Percentiles rank a stretch among this genome's conserved stretches.
phyloP scores from a whole-genome alignment of 2,329 filamentous ascomycete genomes.

The Xylariomycetidae sp. region DNA sequence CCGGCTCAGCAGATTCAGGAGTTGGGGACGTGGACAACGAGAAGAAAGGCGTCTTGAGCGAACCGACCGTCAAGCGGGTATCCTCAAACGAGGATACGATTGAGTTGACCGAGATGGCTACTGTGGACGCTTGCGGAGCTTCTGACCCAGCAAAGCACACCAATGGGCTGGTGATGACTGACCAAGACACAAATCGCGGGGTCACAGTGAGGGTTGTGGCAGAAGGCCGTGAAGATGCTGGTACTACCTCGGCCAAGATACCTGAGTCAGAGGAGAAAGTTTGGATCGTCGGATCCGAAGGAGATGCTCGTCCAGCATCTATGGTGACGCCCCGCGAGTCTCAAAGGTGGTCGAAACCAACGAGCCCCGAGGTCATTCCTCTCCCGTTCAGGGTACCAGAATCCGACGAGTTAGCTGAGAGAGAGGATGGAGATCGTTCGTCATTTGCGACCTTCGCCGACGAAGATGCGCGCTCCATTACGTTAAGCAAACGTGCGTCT shows the following conservation, averaged over 20 bases:
- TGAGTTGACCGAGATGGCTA: slow-evolving; percentile 50
- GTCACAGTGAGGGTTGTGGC: slow-evolving; percentile 50
- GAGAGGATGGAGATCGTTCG: slow-evolving; percentile 51
- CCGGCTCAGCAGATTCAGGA: slow-evolving; percentile 44
- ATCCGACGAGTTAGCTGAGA: slow-evolving; percentile 19
- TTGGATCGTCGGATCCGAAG: slow-evolving; percentile 26
- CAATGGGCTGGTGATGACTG: slow-evolving; percentile 36
- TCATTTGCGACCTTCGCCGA: slow-evolving; percentile 69
- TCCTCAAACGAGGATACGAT: slow-evolving; percentile 40
- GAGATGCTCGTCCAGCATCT: slow-evolving; percentile 24
- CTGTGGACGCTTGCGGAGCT: slow-evolving; percentile 19
- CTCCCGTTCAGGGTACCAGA: slow-evolving; percentile 60
- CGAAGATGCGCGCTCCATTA: slow-evolving; percentile 36
- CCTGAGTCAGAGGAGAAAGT: slow-evolving; percentile 28
- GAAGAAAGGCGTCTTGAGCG: slow-evolving; percentile 27
- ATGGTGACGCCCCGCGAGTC: slow-evolving; percentile 20
- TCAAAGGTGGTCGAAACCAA: slow-evolving; percentile 31
- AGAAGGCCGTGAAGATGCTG: slow-evolving; percentile 39
- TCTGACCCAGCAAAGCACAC: slow-evolving; percentile 9
- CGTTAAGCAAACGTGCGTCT: slow-evolving; percentile 30
- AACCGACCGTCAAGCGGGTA: slow-evolving; percentile 26
- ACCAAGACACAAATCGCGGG: slow-evolving; percentile 36
- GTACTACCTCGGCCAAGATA: slow-evolving; percentile 9
- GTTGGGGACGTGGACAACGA: slow-evolving; percentile 45
- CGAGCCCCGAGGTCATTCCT: slow-evolving; percentile 54